A percentile compares a stretch with the other conserved stretches of the same genome.
Conservation (phyloP, 192 early-diverging fungal genomes). For the Rhizoclosmatium sp. region DNA sequence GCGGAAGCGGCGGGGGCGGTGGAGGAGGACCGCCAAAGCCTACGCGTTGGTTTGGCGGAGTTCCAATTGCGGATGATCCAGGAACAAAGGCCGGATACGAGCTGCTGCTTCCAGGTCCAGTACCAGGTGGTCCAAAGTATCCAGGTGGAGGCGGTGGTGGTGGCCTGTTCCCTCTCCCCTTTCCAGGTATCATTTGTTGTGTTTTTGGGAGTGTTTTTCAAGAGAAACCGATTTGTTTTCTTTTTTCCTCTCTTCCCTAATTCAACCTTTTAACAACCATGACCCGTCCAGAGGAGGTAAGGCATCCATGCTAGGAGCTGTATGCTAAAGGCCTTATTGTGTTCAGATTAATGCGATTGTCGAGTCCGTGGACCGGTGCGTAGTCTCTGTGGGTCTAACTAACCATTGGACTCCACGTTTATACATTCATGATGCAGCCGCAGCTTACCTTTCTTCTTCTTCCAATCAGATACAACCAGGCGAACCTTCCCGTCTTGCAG, state of each 20-base stretch:
- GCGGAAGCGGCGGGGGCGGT: not conserved
- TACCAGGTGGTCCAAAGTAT: not conserved
- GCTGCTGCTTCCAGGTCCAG: not conserved
- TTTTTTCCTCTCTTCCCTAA: not conserved
- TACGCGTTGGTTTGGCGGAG: not conserved
- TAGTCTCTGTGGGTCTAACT: too few relatives aligned
- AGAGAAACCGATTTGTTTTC: not conserved
- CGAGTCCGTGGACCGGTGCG: slow-evolving; percentile 52
- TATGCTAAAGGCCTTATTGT: not conserved
- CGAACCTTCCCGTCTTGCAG: slow-evolving; percentile 84
- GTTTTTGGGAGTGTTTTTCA: not conserved
- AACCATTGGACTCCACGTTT: not conserved
- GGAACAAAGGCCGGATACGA: not conserved
- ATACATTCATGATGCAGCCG: not conserved
- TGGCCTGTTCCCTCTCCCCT: not conserved
- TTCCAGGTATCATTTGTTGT: not conserved
- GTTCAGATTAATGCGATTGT: slow-evolving; percentile 53
- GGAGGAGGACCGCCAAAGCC: not conserved
- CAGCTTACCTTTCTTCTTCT: not conserved
- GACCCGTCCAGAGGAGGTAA: slow-evolving; percentile 41
- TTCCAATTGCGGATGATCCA: not conserved
- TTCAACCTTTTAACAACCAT: not conserved
- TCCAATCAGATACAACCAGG: slow-evolving; percentile 80
- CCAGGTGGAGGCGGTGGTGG: not conserved
- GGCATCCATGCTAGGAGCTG: not conserved